Evolutionary conservation across 495 filamentous ascomycete genomes (phyloP).

Genomic region (Astrothelium subdiscretum): DNA sequence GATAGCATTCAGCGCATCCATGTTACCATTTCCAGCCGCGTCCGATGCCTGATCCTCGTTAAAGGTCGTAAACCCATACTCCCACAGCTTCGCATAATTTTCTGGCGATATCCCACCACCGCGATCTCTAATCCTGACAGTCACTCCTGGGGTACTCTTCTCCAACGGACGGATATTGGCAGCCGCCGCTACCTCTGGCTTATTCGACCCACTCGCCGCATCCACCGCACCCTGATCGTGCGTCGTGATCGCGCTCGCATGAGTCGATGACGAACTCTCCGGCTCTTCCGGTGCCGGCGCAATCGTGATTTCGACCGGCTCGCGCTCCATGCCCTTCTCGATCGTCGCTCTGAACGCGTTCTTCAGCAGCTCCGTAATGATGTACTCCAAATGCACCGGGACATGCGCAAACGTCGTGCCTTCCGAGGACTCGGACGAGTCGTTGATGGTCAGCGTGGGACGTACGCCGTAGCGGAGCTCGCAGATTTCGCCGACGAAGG

Average conservation of each 20-base stretch:
- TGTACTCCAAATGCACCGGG: constrained; percentile 92
- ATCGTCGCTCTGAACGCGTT: constrained; percentile 91
- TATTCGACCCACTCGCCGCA: constrained; percentile 13
- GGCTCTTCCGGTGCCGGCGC: constrained; percentile 64
- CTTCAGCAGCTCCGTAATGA: constrained; percentile 89
- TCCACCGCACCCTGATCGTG: constrained; percentile 28
- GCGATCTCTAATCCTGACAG: constrained; percentile 89
- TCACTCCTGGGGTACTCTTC: constrained; percentile 64
- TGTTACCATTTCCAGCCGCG: constrained; percentile 29
- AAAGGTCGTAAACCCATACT: constrained; percentile 93
- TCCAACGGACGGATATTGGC: constrained; percentile 41
- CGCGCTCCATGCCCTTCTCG: constrained; percentile 63
- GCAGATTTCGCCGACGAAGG: constrained; percentile 89
- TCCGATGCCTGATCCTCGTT: constrained; percentile 48
- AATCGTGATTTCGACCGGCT: constrained; percentile 84
- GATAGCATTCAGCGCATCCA: constrained; percentile 63
- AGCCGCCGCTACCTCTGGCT: constrained; percentile 4
- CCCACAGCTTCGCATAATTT: constrained; percentile 79
- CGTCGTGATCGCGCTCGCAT: constrained; percentile 12
- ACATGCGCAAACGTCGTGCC: constrained; percentile 73
- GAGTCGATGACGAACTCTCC: neutral
- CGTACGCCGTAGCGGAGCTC: constrained; percentile 91
- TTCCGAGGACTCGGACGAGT: constrained; percentile 45
- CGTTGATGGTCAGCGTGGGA: constrained; percentile 68
- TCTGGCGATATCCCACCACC: constrained; percentile 83